phyloP scores from a whole-genome alignment of 371 early-diverging fungal species.

The Dichotomocladium elegans region DNA sequence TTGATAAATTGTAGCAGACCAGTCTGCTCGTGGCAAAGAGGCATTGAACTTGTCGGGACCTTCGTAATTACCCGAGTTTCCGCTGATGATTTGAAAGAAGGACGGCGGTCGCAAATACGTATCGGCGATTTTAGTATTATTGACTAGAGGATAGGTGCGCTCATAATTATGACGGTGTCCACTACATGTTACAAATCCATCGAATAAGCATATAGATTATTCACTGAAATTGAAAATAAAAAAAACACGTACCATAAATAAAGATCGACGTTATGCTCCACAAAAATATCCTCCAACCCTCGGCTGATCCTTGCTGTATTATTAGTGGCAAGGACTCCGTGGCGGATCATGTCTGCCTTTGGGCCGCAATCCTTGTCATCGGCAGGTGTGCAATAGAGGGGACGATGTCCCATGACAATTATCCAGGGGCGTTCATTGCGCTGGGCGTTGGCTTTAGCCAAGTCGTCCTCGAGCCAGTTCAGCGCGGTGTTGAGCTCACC shows the following conservation, averaged over 20 bases:
- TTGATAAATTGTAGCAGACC: constrained; percentile 19
- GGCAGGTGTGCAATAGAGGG: constrained; percentile 18
- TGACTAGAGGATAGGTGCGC: constrained; percentile 19
- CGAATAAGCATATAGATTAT: not conserved
- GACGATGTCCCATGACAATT: constrained; percentile 24
- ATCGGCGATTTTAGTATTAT: constrained; percentile 1
- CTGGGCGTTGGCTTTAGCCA: constrained; percentile 9
- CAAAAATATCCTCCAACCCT: constrained; percentile 23
- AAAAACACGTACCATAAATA: constrained; percentile 21
- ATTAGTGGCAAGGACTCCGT: not conserved
- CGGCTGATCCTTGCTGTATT: not conserved
- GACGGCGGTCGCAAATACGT: constrained; percentile 23
- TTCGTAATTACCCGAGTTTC: constrained; percentile 26
- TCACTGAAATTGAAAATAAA: not conserved
- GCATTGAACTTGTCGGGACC: constrained; percentile 15
- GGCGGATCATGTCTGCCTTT: not conserved
- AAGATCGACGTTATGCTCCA: constrained; percentile 24
- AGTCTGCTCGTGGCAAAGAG: constrained; percentile 6
- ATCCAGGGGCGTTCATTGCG: constrained; percentile 24
- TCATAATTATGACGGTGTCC: constrained; percentile 31
- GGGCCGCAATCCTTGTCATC: constrained; percentile 8
- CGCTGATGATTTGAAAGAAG: constrained; percentile 24
- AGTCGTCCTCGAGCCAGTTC: constrained; percentile 25
- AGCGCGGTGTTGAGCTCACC: constrained; percentile 6
- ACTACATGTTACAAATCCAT: not conserved